Evolutionary conservation across 164 flowering plant species (phyloP), one percentile per base, ranked within the genome.

Genomic region (Stephania yunnanensis): DNA sequence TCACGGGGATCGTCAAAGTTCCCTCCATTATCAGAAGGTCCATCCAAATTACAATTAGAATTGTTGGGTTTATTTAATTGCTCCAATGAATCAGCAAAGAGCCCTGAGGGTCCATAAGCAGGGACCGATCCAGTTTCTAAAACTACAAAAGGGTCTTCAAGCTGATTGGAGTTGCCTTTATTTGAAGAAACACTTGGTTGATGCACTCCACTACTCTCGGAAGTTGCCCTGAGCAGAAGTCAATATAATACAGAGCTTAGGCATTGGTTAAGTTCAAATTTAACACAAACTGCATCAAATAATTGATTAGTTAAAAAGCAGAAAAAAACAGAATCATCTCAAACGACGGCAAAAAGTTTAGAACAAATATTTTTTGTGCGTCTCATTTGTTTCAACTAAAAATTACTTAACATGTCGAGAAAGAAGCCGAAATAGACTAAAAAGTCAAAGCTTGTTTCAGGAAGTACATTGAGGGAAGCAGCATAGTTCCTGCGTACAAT

Each of bases 101-200:
- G 50, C 53, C 84, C 88, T 10, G 86, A 78, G 20, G 94, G 79
- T 22, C 86, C 78, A 73, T 73, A 75, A 29, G 71, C 67, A 36
- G 86, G 83, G 25, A 80, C 53, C 70, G 92, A 75, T 74, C 79
- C 75, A 71, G 97, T 84, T 72, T 82, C 89, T 64, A 90, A 65
- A 42, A 82, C 87, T 15, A 83, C 95, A 89, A 93, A 90, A 36
- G 94, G 94, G 68, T 93, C 92, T 31, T 90, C 95, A 66, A 78
- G 69, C 52, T 69, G 75, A 76, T 69, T 80, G 66, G 91, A 77
- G 29, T 82, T 63, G 48, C 83, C 77, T 80, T 84, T 88, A 61
- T 70, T 68, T 71, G 87, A 65, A 80, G 76, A 73, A 74, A 46
- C 78, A 73, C 77, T 64, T 78, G 89, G 75, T 50, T 79, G 81